These are phyloP conservation scores for Fusarium papillatum DNA, from an alignment of 2,329 filamentous ascomycete genomes.

Conservation along the genomic window DNA sequence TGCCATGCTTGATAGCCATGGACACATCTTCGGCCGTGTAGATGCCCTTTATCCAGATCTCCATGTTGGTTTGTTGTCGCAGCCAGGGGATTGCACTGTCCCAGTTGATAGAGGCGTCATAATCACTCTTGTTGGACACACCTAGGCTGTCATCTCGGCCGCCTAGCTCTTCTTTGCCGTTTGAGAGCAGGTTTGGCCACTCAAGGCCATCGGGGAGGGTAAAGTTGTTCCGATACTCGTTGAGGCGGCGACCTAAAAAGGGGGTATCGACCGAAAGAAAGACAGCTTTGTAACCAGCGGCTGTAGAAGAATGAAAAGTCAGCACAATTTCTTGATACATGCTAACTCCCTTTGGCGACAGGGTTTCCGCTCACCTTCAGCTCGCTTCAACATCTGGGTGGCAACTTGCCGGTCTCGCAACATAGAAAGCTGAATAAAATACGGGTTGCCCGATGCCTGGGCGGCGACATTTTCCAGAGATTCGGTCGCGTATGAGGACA, in stretches of 20 bases:
- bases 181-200: constrained; percentile 48
- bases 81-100: constrained; percentile 72
- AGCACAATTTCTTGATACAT: background rate
- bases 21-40: background rate
- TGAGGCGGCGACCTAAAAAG: constrained; percentile 59
- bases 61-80: constrained; percentile 60
- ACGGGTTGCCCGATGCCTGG: constrained; percentile 4
- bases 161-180: constrained; percentile 3
- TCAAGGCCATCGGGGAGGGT: constrained; percentile 60
- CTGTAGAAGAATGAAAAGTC: background rate
- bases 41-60: constrained; percentile 38
- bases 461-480: constrained; percentile 26
- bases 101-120: background rate
- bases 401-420: background rate
- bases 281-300: constrained; percentile 60
- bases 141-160: constrained; percentile 36
- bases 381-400: background rate
- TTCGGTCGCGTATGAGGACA: constrained; percentile 29
- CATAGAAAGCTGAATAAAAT: background rate
- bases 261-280: constrained; percentile 71
- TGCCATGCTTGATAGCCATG: background rate
- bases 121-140: background rate
- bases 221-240: constrained; percentile 61
- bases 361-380: background rate
- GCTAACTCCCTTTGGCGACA: background rate